Conservation (phyloP, 106 monocot genomes). For the Iris macrosiphon region DNA sequence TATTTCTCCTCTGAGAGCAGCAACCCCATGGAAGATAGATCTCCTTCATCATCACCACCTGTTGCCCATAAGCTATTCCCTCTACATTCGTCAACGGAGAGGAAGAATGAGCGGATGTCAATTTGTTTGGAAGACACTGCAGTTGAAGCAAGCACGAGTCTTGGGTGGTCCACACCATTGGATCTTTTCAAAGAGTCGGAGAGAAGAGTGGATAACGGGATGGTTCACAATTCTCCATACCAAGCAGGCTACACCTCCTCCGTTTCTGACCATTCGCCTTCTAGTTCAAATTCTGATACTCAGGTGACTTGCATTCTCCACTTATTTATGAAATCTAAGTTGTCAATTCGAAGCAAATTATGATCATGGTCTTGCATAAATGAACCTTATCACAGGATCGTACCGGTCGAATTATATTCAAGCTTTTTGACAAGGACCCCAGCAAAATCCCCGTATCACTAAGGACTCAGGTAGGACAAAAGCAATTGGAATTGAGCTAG, state of each 20-base stretch:
- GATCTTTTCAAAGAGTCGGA: constrained; percentile 40
- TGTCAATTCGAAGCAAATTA: not conserved
- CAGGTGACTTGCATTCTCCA: constrained; percentile 51
- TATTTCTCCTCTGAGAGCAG: constrained; percentile 90
- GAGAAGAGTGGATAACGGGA: constrained; percentile 6
- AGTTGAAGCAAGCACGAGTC: constrained; percentile 47
- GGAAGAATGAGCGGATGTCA: constrained; percentile 17
- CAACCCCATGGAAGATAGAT: constrained; percentile 84
- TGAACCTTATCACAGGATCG: constrained; percentile 38
- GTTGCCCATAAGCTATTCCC: constrained; percentile 68
- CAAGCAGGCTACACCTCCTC: constrained; percentile 40
- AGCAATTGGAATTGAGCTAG: no score
- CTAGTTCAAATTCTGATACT: constrained; percentile 75
- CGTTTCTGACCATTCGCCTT: constrained; percentile 88
- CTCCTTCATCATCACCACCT: constrained; percentile 88
- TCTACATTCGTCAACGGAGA: constrained; percentile 34
- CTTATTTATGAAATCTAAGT: not conserved
- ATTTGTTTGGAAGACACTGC: constrained; percentile 32
- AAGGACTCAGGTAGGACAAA: constrained; percentile 42
- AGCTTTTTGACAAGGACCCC: constrained; percentile 91
- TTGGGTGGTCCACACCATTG: constrained; percentile 28
- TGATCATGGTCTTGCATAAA: not conserved
- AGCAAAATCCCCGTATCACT: constrained; percentile 63
- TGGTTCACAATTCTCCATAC: constrained; percentile 5
- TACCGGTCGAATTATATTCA: constrained; percentile 82